These are phyloP conservation scores for Trichoderma atrobrunneum DNA, from an alignment of 2,329 filamentous ascomycete species.

Conservation along the genomic window DNA sequence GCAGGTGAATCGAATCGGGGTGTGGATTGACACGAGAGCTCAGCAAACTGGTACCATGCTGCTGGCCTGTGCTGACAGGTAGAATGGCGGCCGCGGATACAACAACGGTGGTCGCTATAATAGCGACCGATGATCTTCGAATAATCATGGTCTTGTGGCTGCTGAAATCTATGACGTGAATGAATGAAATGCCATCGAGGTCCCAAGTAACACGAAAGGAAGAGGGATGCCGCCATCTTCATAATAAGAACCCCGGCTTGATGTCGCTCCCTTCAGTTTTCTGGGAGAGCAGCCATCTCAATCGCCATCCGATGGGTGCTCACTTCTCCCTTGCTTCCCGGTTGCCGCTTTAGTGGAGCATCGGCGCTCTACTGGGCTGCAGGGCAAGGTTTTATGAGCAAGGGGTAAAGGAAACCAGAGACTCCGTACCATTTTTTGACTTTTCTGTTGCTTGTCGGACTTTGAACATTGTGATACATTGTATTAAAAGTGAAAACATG, in stretches of 20 bases:
- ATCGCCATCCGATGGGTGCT: conserved; percentile 1
- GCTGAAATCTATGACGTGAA: not conserved
- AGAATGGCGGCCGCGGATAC: not conserved
- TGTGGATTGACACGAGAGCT: not conserved
- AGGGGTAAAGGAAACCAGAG: not conserved
- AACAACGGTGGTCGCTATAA: not conserved
- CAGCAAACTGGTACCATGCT: not conserved
- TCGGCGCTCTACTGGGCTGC: not conserved
- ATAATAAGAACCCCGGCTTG: not conserved
- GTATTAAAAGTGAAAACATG: not conserved
- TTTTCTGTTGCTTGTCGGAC: not conserved
- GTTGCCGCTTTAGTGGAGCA: not conserved
- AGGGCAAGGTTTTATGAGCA: not conserved
- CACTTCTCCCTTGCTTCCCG: not conserved
- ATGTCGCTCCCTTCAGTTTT: not conserved
- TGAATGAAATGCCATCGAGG: not conserved
- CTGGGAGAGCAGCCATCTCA: not conserved
- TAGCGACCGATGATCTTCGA: not conserved
- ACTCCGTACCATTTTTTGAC: not conserved
- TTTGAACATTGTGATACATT: not conserved
- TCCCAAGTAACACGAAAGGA: not conserved
- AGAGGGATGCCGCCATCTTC: not conserved
- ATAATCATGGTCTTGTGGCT: not conserved
- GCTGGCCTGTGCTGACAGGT: not conserved
- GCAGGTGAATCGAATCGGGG: not conserved